Base-by-base conservation (phyloP, 2,329 filamentous ascomycete species). In the Calonectria crousiana region DNA sequence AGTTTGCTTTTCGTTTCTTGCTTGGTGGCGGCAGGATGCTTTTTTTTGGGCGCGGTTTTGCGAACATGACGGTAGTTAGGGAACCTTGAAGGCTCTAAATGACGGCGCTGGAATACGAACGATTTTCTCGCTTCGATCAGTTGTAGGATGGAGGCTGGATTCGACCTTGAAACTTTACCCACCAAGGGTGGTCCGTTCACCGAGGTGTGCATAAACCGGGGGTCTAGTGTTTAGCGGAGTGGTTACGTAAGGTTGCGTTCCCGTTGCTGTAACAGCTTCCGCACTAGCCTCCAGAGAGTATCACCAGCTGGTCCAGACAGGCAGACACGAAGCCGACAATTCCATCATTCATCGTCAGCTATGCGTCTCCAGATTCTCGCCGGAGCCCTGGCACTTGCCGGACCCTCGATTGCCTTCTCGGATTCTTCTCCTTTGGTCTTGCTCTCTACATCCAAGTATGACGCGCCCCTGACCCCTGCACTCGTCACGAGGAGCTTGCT, bases 381-480 rank as follows among this genome's bases (percentile, higher is more conserved):
- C 74, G 84, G 88, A 78, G 82, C 90, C 66, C 85, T 91, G 81
- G 89, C 89, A 77, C 85, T 91, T 80, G 88, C 90, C 78, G 89
- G 90, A 74, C 88, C 89, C 30, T 92, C 89, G 56, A 87, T 92
- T 75, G 96, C 95, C 32, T 97, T 98, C 84, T 92, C 91, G 76
- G 93, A 98, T 85, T 95, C 96, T 2, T 96, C 95, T 69, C 96
- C 97, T 23, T 97, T 98, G 85, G 90, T 98, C 83, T 87, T 98
- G 78, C 93, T 97, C 84, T 98, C 96, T 38, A 96, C 93, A 58
- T 90, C 93, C 76, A 88, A 93, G 96, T 98, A 93, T 81, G 93
- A 75, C 69, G 75, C 71, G 71, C 73, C 70, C 53, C 64, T 65
- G 30, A 23, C 66, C 60, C 68, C 71, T 66, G 68, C 44, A 56